phyloP scores from a whole-genome alignment of 164 flowering plant genomes.

The Liquidambar formosana region DNA sequence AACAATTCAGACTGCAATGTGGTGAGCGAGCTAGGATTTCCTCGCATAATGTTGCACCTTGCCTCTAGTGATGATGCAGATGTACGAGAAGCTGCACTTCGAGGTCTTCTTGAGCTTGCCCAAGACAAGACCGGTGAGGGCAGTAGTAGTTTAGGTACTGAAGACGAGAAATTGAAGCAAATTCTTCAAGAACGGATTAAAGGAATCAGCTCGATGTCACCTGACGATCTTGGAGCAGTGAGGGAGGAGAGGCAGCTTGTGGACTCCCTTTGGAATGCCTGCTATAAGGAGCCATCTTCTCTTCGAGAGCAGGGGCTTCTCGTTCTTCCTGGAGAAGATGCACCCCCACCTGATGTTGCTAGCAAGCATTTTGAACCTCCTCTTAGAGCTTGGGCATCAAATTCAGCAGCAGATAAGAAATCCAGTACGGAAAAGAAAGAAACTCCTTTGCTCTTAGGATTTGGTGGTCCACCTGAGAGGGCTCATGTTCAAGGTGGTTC shows the following conservation, averaged over 20 bases:
- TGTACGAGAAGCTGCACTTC: slow-evolving; percentile 87
- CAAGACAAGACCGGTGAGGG: slow-evolving; percentile 32
- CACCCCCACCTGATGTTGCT: slow-evolving; percentile 82
- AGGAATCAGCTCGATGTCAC: slow-evolving; percentile 64
- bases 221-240: slow-evolving; percentile 82
- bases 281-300: slow-evolving; percentile 80
- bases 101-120: slow-evolving; percentile 75
- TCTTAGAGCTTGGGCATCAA: slow-evolving; percentile 66
- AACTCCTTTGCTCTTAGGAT: slow-evolving; percentile 53
- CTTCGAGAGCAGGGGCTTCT: slow-evolving; percentile 79
- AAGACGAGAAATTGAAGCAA: slow-evolving; percentile 63
- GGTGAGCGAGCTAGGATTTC: slow-evolving; percentile 71
- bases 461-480: slow-evolving; percentile 34
- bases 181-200: slow-evolving; percentile 71
- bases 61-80: slow-evolving; percentile 80
- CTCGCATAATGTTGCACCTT: slow-evolving; percentile 81
- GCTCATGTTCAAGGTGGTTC: slow-evolving; percentile 9
- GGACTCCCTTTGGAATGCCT: slow-evolving; percentile 78
- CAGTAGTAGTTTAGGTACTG: slow-evolving; percentile 29
- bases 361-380: slow-evolving; percentile 77
- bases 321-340: slow-evolving; percentile 81
- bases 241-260: slow-evolving; percentile 89
- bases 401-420: slow-evolving; percentile 14
- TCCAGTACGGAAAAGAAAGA: slow-evolving; percentile 46
- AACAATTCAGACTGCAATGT: slow-evolving; percentile 62